Evolutionary conservation across 2,329 filamentous ascomycete genomes (phyloP), one percentile per base, ranked within the genome.

Genomic region (Aspergillus brunneoviolaceus): DNA sequence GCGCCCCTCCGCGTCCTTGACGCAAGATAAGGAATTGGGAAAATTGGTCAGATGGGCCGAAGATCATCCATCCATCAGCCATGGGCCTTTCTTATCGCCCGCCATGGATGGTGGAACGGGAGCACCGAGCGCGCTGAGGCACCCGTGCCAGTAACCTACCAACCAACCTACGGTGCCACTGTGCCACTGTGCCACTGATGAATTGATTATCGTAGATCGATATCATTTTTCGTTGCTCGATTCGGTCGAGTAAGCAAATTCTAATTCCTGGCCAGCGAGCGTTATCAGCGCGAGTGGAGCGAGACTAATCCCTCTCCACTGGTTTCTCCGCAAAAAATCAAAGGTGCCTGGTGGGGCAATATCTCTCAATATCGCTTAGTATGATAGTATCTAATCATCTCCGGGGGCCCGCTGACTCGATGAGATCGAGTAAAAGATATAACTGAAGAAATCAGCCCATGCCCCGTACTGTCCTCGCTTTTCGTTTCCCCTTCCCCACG

Each of bases 401-500:
- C 48, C 21, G 11, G 42, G n/a, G 33, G 27, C 21, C 1, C 53
- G 64, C 59, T 73, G 71, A 74, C 72, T 74, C 72, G 71, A 74
- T 74, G 60, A 29, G 61, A 74, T 74, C 72, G 69, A 74, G 72
- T 74, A 74, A 74, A 69, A 55, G 57, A 65, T 62, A 62, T 62
- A 62, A 57, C 11, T 49, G 23, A 25, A 5, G 2, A 55, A n/a
- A 58, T 57, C 29, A 27, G 25, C 16, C 45, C 31, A 33, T 31
- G 14, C 7, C 7, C 31, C n/a, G 5, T 25, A 6, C 25, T 35
- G 12, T 27, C 7, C 5, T 42, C 45, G 9, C 33, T 31, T 29
- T 50, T 50, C 11, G 14, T 49, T 55, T 58, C 48, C 21, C 48
- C 48, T 53, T 58, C 48, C 21, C 48, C 48, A 14, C 21, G 48